phyloP scores from a whole-genome alignment of 2,329 filamentous ascomycete genomes.

The Arthrobotrys megalospora region DNA sequence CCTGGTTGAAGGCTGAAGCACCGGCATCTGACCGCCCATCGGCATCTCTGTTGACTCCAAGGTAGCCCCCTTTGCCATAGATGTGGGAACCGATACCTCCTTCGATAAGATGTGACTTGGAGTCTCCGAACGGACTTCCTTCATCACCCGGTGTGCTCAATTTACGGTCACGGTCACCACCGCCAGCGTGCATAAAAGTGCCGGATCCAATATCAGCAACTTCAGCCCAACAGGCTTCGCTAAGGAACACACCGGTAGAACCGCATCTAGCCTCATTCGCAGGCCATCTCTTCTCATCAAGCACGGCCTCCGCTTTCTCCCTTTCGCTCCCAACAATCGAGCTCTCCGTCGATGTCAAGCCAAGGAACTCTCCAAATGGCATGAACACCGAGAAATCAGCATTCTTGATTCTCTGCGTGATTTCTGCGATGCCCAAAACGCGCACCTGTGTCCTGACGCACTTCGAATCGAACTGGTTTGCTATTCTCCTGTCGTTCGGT shows the following conservation, averaged over 20 bases:
- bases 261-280: conserved; percentile 91
- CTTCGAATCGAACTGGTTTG: conserved; percentile 99
- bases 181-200: conserved; percentile 69
- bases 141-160: conserved; percentile 72
- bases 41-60: conserved; percentile 79
- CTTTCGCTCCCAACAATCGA: conserved; percentile 91
- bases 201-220: conserved; percentile 80
- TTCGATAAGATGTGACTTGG: conserved; percentile 73
- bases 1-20: conserved; percentile 87
- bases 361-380: conserved; percentile 95
- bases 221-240: conserved; percentile 95
- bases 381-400: conserved; percentile 97
- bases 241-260: conserved; percentile 93
- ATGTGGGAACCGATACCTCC: conserved; percentile 71
- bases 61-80: conserved; percentile 82
- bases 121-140: conserved; percentile 71
- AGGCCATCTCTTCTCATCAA: conserved; percentile 94
- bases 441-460: conserved; percentile 95
- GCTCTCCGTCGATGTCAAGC: conserved; percentile 85
- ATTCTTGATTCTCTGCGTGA: conserved; percentile 90
- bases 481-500: conserved; percentile 95
- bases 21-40: conserved; percentile 93
- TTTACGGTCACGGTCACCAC: conserved; percentile 69
- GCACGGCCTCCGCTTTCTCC: conserved; percentile 90
- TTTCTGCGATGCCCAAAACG: conserved; percentile 95